phyloP scores from a whole-genome alignment of 2,329 filamentous ascomycete genomes.

The Hysterium pulicare region DNA sequence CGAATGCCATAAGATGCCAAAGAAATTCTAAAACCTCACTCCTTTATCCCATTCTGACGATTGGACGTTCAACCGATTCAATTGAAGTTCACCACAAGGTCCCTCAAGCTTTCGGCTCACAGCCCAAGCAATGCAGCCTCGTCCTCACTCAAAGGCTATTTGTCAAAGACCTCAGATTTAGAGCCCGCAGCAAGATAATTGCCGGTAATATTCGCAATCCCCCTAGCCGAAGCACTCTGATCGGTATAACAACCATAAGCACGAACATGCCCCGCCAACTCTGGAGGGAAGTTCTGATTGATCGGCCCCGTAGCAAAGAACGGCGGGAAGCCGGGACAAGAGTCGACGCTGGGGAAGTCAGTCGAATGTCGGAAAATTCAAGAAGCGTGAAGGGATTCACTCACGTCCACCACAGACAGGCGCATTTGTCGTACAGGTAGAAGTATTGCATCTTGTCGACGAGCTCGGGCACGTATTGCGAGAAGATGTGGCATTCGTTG shows the following conservation, averaged over 20 bases:
- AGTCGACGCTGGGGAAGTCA: not conserved
- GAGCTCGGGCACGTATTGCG: not conserved
- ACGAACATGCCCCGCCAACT: not conserved
- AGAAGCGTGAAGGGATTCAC: not conserved
- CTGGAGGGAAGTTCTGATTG: not conserved
- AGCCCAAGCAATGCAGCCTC: no score
- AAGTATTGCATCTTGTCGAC: not conserved
- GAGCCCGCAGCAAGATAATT: no score
- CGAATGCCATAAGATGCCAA: no score
- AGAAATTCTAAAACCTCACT: no score
- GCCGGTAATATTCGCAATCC: no score
- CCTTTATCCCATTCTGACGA: no score
- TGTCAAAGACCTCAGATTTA: no score
- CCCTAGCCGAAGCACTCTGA: no score
- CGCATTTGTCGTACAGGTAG: not conserved
- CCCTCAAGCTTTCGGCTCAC: no score
- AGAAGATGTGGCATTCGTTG: constrained; percentile 1
- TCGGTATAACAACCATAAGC: not conserved
- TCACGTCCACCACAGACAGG: not conserved
- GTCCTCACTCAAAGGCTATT: no score
- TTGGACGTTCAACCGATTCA: no score
- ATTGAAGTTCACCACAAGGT: no score
- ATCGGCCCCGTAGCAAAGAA: not conserved
- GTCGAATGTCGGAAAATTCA: not conserved
- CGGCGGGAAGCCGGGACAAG: not conserved